A percentile compares a stretch with the other conserved stretches of the same genome.
These are phyloP conservation scores for Myriosclerotinia duriaeana DNA, from an alignment of 2,329 filamentous ascomycete genomes.

Conservation along the genomic window DNA sequence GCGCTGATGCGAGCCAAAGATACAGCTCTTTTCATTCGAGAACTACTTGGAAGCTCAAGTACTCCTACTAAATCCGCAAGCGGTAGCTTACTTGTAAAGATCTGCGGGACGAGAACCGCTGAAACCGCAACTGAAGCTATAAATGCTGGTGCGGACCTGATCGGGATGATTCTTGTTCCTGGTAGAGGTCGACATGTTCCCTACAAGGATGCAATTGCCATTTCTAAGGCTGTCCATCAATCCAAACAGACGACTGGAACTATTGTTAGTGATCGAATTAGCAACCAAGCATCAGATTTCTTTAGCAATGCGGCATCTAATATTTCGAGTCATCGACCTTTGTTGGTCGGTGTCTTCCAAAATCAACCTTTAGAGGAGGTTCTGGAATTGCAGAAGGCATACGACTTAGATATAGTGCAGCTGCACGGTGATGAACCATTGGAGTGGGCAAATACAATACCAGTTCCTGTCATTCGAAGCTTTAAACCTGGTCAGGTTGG, in stretches of 20 bases:
- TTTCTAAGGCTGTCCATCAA: conserved; percentile 74
- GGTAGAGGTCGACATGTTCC: conserved; percentile 77
- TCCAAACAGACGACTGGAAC: conserved; percentile 31
- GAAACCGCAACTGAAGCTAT: conserved; percentile 80
- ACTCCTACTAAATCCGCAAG: conserved; percentile 42
- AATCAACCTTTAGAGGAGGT: conserved; percentile 85
- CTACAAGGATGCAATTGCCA: conserved; percentile 74
- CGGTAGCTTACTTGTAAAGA: conserved; percentile 74
- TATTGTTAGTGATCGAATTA: conserved; percentile 34
- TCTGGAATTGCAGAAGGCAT: conserved; percentile 70
- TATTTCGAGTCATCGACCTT: conserved; percentile 58
- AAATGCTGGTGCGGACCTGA: conserved; percentile 82
- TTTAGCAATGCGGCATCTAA: conserved; percentile 59
- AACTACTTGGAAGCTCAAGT: conserved; percentile 66
- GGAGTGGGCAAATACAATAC: conserved; percentile 87
- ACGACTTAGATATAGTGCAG: conserved; percentile 85
- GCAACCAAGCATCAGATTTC: conserved; percentile 58
- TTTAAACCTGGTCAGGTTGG: conserved; percentile 69
- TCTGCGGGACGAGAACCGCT: conserved; percentile 84
- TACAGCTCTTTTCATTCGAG: conserved; percentile 76
- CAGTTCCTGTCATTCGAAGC: conserved; percentile 84
- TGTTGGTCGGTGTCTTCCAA: conserved; percentile 91
- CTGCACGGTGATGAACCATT: conserved; percentile 89
- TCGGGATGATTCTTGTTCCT: conserved; percentile 89
- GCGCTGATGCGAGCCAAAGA: conserved; percentile 90